A percentile compares a stretch with the other conserved stretches of the same genome.
Evolutionary conservation across 352 stramenopile genomes (phyloP).

Genomic region (Phytophthora ohioensis): DNA sequence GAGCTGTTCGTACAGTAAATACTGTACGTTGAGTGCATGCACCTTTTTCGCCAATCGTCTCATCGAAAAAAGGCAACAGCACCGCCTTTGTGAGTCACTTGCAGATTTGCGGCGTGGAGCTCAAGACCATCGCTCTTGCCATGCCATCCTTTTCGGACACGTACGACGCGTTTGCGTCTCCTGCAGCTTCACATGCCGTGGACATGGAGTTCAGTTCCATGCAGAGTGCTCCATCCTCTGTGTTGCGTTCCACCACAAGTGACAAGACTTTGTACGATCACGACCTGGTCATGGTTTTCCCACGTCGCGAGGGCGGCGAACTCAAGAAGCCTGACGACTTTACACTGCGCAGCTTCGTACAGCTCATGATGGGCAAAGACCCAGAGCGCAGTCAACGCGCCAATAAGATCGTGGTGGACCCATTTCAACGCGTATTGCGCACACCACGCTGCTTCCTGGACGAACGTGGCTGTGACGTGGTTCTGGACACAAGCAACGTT

Average conservation of each 20-base stretch:
- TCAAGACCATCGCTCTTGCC: constrained; percentile 27
- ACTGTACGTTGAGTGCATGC: not conserved
- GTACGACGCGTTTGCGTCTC: constrained; percentile 55
- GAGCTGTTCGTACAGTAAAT: too few species aligned
- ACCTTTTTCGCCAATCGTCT: constrained; percentile 36
- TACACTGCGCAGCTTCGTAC: constrained; percentile 67
- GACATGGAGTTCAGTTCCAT: constrained; percentile 59
- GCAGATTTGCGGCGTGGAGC: constrained; percentile 23
- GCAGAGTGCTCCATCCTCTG: constrained; percentile 37
- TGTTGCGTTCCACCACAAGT: constrained; percentile 9
- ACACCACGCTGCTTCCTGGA: constrained; percentile 78
- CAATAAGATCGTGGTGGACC: constrained; percentile 67
- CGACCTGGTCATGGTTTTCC: constrained; percentile 88
- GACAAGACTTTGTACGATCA: constrained; percentile 76
- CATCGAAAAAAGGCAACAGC: constrained; percentile 6
- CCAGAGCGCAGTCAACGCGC: constrained; percentile 41
- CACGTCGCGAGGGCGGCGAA: constrained; percentile 67
- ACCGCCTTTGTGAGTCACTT: constrained; percentile 17
- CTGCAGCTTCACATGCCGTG: constrained; percentile 38
- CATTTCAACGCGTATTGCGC: constrained; percentile 75
- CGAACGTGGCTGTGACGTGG: constrained; percentile 57
- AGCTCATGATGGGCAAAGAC: constrained; percentile 78
- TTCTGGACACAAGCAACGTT: constrained; percentile 52
- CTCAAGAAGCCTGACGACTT: constrained; percentile 74
- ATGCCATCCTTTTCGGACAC: constrained; percentile 26